Base-by-base conservation (phyloP, 2,329 filamentous ascomycete genomes). In the Cytospora mali region DNA sequence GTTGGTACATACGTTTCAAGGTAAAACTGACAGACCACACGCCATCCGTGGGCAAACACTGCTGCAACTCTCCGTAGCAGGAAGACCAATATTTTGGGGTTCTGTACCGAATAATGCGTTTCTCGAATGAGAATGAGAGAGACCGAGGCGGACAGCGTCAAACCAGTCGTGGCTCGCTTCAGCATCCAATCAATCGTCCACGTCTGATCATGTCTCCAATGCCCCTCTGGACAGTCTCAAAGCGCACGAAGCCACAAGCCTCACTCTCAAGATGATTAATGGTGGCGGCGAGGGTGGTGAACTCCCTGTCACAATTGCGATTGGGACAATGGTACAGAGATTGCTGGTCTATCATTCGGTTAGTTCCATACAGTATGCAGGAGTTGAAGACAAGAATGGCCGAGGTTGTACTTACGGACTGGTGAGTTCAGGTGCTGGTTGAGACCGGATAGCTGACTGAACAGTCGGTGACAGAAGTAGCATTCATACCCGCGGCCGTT, bases 391-490 rank as follows among this genome's bases (percentile, higher is more conserved):
- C 6, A 21, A 27, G 21, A 2, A 49, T 6, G 33, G 6, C 16
- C 9, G 31, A n/a, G 3, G 46, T 78, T 61, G 64, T 33, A 76
- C 73, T 78, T 75, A 75, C 86, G 84, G 0, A 68, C 72, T 0
- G 80, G 75, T 0, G 85, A 88, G 46, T 77, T 78, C 1, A 88
- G 70, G 66, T 89, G 85, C 58, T 79, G 74, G 54, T 83, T 81
- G 3, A 88, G 75, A 0, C 68, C 67, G 0, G 49, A 14, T 0
- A 76, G 58, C 0, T 55, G 62, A 0, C 28, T 57, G 65, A 85
- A 88, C 0, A 68, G 29, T 11, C 73, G 71, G 25, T 79, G 71
- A 68, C 86, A 89, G 4, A 88, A 64, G 63, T 82, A 82, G 73
- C 84, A 88, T 67, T 82, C 77, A 70, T 75, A 87, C 1, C 16